Conservation (phyloP, 2,329 filamentous ascomycete genomes). For the Epicoccum nigrum region DNA sequence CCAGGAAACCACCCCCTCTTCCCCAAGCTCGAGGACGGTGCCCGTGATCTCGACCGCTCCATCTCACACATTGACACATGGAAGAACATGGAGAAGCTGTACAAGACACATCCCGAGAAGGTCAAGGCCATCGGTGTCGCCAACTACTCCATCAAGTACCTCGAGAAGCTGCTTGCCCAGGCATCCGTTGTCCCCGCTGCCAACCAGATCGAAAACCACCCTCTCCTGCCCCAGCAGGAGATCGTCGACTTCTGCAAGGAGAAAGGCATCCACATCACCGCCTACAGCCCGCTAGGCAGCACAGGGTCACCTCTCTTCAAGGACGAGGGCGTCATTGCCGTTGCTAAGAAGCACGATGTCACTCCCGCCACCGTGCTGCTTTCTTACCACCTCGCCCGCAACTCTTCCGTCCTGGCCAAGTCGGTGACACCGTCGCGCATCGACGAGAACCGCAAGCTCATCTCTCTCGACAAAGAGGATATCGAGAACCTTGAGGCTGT, state of each 20-base stretch:
- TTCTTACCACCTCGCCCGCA: constrained; percentile 73
- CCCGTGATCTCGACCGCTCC: constrained; percentile 71
- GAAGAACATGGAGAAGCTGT: constrained; percentile 74
- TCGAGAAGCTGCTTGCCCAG: constrained; percentile 59
- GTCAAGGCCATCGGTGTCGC: constrained; percentile 58
- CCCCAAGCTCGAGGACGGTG: constrained; percentile 75
- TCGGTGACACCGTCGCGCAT: constrained; percentile 72
- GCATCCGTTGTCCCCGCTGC: constrained; percentile 70
- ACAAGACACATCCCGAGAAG: constrained; percentile 52
- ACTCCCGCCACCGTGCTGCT: constrained; percentile 65
- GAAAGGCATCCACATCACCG: constrained; percentile 74
- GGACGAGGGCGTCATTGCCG: constrained; percentile 54
- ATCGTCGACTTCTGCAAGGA: constrained; percentile 71
- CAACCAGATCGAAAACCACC: constrained; percentile 79
- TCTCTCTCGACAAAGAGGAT: constrained; percentile 69
- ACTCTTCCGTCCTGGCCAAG: constrained; percentile 74
- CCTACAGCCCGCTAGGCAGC: constrained; percentile 64
- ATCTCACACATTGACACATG: constrained; percentile 78
- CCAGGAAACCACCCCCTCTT: constrained; percentile 73
- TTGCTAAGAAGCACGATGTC: constrained; percentile 58
- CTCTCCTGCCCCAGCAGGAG: constrained; percentile 72
- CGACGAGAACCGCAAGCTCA: constrained; percentile 70
- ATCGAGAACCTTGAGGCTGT: constrained; percentile 57
- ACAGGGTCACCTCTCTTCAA: constrained; percentile 57
- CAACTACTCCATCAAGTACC: constrained; percentile 56